phyloP scores from a whole-genome alignment of 345 rosid genomes.

The Eutrema yunnanense region DNA sequence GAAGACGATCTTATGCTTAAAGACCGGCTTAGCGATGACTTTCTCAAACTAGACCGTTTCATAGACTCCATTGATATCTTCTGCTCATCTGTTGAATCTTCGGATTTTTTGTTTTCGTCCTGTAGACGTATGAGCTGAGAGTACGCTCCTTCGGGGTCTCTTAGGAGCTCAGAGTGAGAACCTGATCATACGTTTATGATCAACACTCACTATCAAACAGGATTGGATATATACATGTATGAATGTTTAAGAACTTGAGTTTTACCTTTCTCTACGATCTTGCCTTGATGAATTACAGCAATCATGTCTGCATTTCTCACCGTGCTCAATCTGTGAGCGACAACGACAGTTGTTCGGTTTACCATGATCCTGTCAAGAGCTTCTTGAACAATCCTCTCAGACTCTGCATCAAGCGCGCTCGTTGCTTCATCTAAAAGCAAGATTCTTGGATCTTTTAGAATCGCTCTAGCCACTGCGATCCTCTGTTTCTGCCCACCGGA shows the following conservation, averaged over 20 bases:
- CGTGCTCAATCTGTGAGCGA: constrained; percentile 58
- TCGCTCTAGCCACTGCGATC: constrained; percentile 68
- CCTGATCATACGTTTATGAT: constrained; percentile 34
- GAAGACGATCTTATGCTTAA: constrained; percentile 60
- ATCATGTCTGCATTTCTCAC: constrained; percentile 52
- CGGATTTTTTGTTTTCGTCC: constrained; percentile 47
- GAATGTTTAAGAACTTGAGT: neutral
- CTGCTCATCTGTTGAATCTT: constrained; percentile 35
- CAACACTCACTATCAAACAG: neutral
- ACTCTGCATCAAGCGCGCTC: constrained; percentile 71
- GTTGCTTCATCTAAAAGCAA: constrained; percentile 73
- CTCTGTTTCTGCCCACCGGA: constrained; percentile 87
- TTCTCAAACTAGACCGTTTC: constrained; percentile 39
- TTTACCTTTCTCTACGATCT: constrained; percentile 56
- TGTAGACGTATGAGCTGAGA: constrained; percentile 76
- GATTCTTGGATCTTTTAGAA: constrained; percentile 59
- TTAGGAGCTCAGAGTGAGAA: constrained; percentile 56
- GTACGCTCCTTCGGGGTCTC: constrained; percentile 79
- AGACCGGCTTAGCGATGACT: constrained; percentile 36
- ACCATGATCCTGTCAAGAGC: constrained; percentile 58
- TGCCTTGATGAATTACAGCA: constrained; percentile 54
- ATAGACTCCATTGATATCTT: constrained; percentile 31
- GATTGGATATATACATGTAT: neutral
- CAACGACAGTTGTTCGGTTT: constrained; percentile 52
- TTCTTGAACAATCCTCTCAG: constrained; percentile 56